Conservation (phyloP, 228 moss, liverwort and hornwort species). For the Sphagnum fallax region DNA sequence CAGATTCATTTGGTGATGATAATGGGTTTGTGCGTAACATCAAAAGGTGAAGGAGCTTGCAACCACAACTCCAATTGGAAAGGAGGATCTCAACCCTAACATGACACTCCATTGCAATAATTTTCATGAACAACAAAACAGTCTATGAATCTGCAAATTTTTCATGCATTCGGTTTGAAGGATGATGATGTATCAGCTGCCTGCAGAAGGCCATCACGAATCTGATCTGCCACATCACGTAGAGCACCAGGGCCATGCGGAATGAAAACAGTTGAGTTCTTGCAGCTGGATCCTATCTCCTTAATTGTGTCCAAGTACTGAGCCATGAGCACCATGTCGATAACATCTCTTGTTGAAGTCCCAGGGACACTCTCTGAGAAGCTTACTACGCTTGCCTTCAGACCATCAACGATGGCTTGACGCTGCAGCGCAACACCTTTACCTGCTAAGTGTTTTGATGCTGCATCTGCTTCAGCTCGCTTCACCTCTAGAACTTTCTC, state of each 20-base stretch:
- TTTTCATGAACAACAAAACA: too few species aligned
- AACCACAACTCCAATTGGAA: too few species aligned
- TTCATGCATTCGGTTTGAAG: too few species aligned
- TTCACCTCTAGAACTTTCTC: slow-evolving; percentile 92
- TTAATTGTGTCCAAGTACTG: slow-evolving; percentile 93
- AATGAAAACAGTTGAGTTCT: slow-evolving; percentile 85
- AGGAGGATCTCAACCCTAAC: too few species aligned
- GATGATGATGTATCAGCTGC: slow-evolving; percentile 10
- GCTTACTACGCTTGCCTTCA: slow-evolving; percentile 81
- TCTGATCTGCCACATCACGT: slow-evolving; percentile 81
- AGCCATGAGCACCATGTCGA: slow-evolving; percentile 86
- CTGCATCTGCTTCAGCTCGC: slow-evolving; percentile 85
- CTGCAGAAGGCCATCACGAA: slow-evolving; percentile 79
- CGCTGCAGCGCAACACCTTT: slow-evolving; percentile 83
- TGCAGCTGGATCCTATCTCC: slow-evolving; percentile 75
- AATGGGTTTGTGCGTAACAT: too few species aligned
- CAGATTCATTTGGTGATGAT: too few species aligned
- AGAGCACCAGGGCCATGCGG: slow-evolving; percentile 85
- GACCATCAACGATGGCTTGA: slow-evolving; percentile 87
- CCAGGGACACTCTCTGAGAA: slow-evolving; percentile 89
- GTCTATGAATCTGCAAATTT: too few species aligned
- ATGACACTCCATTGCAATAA: too few species aligned
- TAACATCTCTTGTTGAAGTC: slow-evolving; percentile 76
- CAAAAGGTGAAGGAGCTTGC: too few species aligned
- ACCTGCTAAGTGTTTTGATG: slow-evolving; percentile 76